Conservation (phyloP, 345 rosid species). For the Aquilaria sinensis region DNA sequence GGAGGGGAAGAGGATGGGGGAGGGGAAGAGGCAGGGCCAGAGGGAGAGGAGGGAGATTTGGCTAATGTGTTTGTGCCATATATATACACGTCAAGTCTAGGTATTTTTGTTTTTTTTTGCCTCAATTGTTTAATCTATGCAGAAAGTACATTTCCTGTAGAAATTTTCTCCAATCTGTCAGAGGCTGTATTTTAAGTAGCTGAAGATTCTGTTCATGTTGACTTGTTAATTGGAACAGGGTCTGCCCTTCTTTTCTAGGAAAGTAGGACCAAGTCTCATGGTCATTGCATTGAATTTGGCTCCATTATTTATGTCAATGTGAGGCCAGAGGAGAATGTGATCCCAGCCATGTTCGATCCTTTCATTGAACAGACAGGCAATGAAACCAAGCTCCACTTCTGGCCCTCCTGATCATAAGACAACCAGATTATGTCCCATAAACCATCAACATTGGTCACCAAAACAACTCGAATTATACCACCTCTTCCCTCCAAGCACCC, state of each 20-base stretch:
- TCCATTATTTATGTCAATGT: slow-evolving; percentile 26
- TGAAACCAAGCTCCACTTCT: slow-evolving; percentile 40
- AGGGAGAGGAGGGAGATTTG: slow-evolving; percentile 29
- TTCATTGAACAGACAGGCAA: slow-evolving; percentile 51
- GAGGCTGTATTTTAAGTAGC: too few relatives aligned
- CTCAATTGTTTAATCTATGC: too few relatives aligned
- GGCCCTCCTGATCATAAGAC: slow-evolving; percentile 27
- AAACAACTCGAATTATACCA: slow-evolving; percentile 39
- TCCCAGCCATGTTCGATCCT: slow-evolving; percentile 72
- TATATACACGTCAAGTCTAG: neutral
- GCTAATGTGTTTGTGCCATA: slow-evolving; percentile 2
- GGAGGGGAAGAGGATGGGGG: slow-evolving; percentile 34
- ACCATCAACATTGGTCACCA: slow-evolving; percentile 50
- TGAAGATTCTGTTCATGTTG: too few relatives aligned
- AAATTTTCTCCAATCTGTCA: too few relatives aligned
- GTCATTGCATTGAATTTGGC: too few relatives aligned
- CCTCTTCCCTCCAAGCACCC: slow-evolving; percentile 58
- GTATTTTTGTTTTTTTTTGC: too few relatives aligned
- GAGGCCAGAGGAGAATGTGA: slow-evolving; percentile 61
- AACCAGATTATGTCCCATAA: slow-evolving; percentile 63
- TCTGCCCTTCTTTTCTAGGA: too few relatives aligned
- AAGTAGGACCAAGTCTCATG: too few relatives aligned
- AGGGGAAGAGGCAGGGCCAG: slow-evolving; percentile 26
- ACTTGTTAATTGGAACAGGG: too few relatives aligned
- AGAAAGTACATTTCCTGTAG: too few relatives aligned